A percentile compares a stretch with the other conserved stretches of the same genome.
These are phyloP conservation scores for Cochlearia excelsa DNA, from an alignment of 345 rosid species.

Conservation along the genomic window DNA sequence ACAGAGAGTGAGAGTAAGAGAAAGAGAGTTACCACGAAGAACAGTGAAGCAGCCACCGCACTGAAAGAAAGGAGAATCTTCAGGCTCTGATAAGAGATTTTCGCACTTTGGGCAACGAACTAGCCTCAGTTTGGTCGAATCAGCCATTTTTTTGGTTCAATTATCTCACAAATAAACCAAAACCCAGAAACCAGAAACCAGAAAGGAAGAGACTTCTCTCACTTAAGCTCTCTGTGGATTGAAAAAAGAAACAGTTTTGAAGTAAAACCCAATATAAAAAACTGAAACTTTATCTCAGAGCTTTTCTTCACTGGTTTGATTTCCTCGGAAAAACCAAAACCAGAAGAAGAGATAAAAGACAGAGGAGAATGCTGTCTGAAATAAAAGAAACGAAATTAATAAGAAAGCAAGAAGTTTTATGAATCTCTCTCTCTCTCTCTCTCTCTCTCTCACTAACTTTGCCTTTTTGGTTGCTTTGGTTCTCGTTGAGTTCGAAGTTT, in stretches of 20 bases:
- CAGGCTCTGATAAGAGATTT: constrained; percentile 82
- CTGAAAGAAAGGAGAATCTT: constrained; percentile 70
- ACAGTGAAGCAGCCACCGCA: constrained; percentile 98
- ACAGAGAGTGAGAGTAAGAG: no score
- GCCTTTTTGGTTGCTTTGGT: constrained; percentile 10
- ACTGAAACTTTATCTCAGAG: constrained; percentile 20
- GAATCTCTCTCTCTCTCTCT: constrained; percentile 10
- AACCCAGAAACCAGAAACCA: constrained; percentile 8
- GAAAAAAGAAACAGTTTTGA: neutral
- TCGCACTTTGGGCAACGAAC: constrained; percentile 94
- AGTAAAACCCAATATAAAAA: neutral
- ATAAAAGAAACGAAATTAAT: no score
- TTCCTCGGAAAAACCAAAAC: constrained; percentile 26
- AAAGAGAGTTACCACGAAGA: constrained; percentile 58
- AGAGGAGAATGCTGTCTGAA: constrained; percentile 21
- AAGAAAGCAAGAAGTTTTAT: neutral
- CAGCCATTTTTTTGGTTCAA: constrained; percentile 42
- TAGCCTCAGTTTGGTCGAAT: constrained; percentile 61
- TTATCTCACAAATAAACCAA: no score
- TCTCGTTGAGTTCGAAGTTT: constrained; percentile 28
- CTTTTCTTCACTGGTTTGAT: constrained; percentile 9
- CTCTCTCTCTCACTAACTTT: neutral
- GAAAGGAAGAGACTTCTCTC: neutral
- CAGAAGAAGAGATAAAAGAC: constrained; percentile 24
- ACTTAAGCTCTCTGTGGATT: neutral